Base-by-base conservation (phyloP, 148 eudicot genomes). In the Cornus controversa region DNA sequence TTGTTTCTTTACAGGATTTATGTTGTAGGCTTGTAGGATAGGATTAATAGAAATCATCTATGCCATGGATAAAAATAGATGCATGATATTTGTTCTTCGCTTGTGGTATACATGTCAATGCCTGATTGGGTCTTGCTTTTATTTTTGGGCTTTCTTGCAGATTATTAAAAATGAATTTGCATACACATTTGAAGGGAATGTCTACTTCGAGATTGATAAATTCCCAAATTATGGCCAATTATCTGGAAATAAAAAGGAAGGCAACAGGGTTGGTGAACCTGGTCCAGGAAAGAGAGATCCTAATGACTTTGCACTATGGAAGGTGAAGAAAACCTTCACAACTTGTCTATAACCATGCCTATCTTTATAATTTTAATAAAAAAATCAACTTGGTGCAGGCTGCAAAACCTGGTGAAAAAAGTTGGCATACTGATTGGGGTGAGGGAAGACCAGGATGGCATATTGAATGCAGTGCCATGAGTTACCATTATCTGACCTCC, bases 381-480 rank as follows among this genome's bases (percentile, higher is more conserved):
- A 14, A 11, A 11, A 26, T 26, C 31, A 42, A 37, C 25, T 18
- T 37, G 60, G 91, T 37, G 42, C 42, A 37, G 98, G 89, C 98
- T 84, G 98, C 97, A 66, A 95, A 95, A 81, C 90, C 91, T 53
- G 97, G 91, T 57, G 97, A 95, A 74, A 90, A 90, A 75, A 83
- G 84, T 73, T 95, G 98, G 97, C 93, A 88, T 26, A 95, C 97
- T 79, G 91, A 91, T 57, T 95, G 98, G 98, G 98, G 98, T 54
- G 88, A 81, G 76, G 98, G 98, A 86, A 93, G 98, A 82, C 98
- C 98, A 25, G 98, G 98, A 74, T 95, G 98, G 96, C 98, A 95
- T 84, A 95, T 95, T 57, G 98, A 95, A 81, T 95, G 98, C 91
- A 91, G 96, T 87, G 97, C 98, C 60, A 95, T 95, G 98, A 95